Base-by-base conservation (phyloP, 495 filamentous ascomycete genomes). In the Penicillium silybi region DNA sequence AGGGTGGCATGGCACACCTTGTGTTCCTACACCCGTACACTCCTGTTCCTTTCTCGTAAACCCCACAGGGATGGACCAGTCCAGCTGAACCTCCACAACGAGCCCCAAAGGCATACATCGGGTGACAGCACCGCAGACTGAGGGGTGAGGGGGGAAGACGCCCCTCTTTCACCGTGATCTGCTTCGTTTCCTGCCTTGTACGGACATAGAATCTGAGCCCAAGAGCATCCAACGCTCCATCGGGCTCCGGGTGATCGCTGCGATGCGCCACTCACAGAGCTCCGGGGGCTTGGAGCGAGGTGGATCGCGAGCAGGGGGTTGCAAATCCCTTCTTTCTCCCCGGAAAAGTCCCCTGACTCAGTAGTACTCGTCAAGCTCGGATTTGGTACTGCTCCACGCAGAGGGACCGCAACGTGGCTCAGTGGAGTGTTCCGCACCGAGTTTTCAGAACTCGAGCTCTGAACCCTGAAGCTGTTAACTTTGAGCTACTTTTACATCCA, bases 211-310 rank as follows among this genome's bases (percentile, higher is more conserved):
- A 48, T 54, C 54, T 40, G 47, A 46, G 34, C 16, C 26, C 19
- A 50, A 22, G 16, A 43, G 39, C 4, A 19, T 52, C 26, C 52
- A 59, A 59, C 44, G 29, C 42, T 43, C 42, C 39, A 40, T 47
- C 56, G 40, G 46, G 26, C 44, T 29, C 23, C 35, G 43, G 44
- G 18, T 46, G 26, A 54, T 54, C 50, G 39, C 17, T 46, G 15
- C 50, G 46, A 56, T 53, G 37, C 46, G 37, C 58, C 58, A 58
- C 39, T 61, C 44, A 50, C 6, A 43, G 27, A 13, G 26, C 25
- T 13, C 15, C 35, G 45, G 37, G 34, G 29, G 46, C 16, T 37
- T 34, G 10, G 16, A 25, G 41, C 53, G 50, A 48, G 49, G 22
- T 40, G 19, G 37, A 55, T 41, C 46, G 43, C 37, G 37, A 16